These are phyloP conservation scores for Artemisia tridentata DNA, from an alignment of 129 eudicot genomes.

Conservation along the genomic window DNA sequence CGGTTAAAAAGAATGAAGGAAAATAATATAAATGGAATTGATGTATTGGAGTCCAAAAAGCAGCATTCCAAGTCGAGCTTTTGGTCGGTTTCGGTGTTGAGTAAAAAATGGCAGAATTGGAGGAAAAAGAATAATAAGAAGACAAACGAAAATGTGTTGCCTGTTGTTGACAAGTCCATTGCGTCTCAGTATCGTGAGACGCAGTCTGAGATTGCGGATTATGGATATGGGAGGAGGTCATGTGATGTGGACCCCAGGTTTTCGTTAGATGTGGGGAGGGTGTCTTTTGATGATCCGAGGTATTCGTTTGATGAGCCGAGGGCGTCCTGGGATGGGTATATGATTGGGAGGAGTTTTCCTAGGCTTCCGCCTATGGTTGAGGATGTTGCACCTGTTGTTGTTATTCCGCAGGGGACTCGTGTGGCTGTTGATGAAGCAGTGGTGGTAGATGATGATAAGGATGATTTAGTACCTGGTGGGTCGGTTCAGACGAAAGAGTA, in stretches of 20 bases:
- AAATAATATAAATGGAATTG: conserved; percentile 68
- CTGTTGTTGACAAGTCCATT: conserved; percentile 47
- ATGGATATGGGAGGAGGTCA: conserved; percentile 86
- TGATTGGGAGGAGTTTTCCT: conserved; percentile 64
- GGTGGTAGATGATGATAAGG: conserved; percentile 11
- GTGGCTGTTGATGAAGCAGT: no score
- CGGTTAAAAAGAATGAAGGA: conserved; percentile 74
- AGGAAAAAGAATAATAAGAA: conserved; percentile 73
- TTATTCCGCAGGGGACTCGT: conserved; percentile 25
- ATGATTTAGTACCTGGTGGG: conserved; percentile 68
- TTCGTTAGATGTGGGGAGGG: conserved; percentile 82
- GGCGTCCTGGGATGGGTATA: conserved; percentile 91
- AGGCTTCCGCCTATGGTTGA: conserved; percentile 89
- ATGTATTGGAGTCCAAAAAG: conserved; percentile 61
- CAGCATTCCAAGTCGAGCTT: conserved; percentile 45
- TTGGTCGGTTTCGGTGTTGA: conserved; percentile 84
- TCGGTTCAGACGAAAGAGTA: conserved; percentile 81
- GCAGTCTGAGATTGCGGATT: conserved; percentile 89
- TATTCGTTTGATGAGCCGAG: conserved; percentile 92
- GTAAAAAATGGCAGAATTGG: conserved; percentile 90
- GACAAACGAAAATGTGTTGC: conserved; percentile 44
- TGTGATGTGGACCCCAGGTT: conserved; percentile 88
- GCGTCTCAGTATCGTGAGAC: conserved; percentile 66
- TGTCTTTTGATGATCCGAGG: conserved; percentile 82
- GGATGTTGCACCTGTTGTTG: conserved; percentile 50